Evolutionary conservation across 345 rosid genomes (phyloP), one percentile per base, ranked within the genome.

Genomic region (Aethionema arabicum): DNA sequence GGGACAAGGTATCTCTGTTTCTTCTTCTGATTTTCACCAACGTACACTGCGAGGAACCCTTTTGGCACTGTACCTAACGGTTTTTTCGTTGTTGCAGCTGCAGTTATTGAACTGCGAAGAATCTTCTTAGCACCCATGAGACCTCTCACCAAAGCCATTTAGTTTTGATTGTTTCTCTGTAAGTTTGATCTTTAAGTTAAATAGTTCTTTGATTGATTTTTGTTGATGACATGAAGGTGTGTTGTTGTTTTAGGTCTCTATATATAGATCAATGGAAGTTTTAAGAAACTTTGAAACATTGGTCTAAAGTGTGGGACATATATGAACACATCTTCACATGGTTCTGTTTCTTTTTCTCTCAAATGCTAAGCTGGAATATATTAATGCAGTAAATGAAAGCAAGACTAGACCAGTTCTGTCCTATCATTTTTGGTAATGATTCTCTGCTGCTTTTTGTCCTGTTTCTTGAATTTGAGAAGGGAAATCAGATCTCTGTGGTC

Each of bases 11-110:
- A 76, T 61, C 80, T 72, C 46, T 48, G 54, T 61, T 61, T 74
- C 73, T 61, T 74, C 73, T 50, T 66, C 12, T 71, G 56, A 11
- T 3, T 42, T 41, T 80, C 81, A 31, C 79, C 78, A 0, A 83
- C 81, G 61, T 83, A 80, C 6, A 83, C 75, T 2, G 80, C 75
- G 21, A 76, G 59, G 38, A 74, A 77, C 11, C 83, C 80, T 56
- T 60, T 53, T 4, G 65, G 58, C 2, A 43, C 46, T 4, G 56
- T 29, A n/a, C 52, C 42, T 4, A 57, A 7, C 13, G 51, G 40
- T 8, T 39, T 40, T 45, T 44, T 44, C 0, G 32, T 11, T 9
- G 32, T 14, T 13, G 10, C 66, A 13, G 45, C 55, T 38, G 47
- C 10, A 8, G 12, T 10, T 40, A 42, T 13, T 15, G 61, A 65